Evolutionary conservation across 495 filamentous ascomycete species (phyloP).

Genomic region (Aspergillus carlsbadensis): DNA sequence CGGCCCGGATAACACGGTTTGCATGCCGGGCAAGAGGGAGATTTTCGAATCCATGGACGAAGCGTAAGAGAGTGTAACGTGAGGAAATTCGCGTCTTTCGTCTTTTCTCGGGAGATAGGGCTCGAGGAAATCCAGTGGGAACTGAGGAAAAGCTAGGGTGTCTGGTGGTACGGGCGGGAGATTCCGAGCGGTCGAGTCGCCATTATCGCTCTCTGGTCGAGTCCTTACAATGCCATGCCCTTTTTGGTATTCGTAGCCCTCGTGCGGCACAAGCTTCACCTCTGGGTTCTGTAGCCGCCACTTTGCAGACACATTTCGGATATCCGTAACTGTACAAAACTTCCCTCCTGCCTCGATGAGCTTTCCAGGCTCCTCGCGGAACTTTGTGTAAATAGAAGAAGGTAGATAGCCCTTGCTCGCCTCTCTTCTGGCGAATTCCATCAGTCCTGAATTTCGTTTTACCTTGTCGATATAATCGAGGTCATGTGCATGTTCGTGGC

Average conservation of each 20-base stretch:
- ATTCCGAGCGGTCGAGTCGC: slow-evolving; percentile 14
- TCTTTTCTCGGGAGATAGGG: slow-evolving; percentile 44
- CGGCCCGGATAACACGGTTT: slow-evolving; percentile 76
- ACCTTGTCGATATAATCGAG: slow-evolving; percentile 52
- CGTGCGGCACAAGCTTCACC: slow-evolving; percentile 44
- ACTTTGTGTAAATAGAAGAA: slow-evolving; percentile 52
- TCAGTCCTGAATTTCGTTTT: slow-evolving; percentile 52
- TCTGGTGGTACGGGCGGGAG: slow-evolving; percentile 38
- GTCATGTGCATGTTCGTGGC: slow-evolving; percentile 46
- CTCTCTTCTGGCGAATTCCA: slow-evolving; percentile 50
- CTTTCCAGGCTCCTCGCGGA: slow-evolving; percentile 47
- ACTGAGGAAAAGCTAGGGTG: slow-evolving; percentile 45
- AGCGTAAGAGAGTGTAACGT: slow-evolving; percentile 82
- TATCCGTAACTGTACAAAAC: slow-evolving; percentile 50
- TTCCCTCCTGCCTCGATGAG: slow-evolving; percentile 50
- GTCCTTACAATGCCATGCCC: slow-evolving; percentile 49
- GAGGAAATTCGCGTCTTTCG: slow-evolving; percentile 37
- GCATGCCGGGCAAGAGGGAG: slow-evolving; percentile 69
- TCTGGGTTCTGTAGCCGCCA: slow-evolving; percentile 53
- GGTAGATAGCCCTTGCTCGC: slow-evolving; percentile 53
- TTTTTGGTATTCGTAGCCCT: slow-evolving; percentile 53
- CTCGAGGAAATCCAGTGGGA: slow-evolving; percentile 45
- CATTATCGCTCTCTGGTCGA: slow-evolving; percentile 15
- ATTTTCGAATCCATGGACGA: slow-evolving; percentile 83
- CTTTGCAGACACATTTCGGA: slow-evolving; percentile 51